These are phyloP conservation scores for Kalaharituber pfeilii DNA, from an alignment of 2,329 filamentous ascomycete species.

Conservation along the genomic window DNA sequence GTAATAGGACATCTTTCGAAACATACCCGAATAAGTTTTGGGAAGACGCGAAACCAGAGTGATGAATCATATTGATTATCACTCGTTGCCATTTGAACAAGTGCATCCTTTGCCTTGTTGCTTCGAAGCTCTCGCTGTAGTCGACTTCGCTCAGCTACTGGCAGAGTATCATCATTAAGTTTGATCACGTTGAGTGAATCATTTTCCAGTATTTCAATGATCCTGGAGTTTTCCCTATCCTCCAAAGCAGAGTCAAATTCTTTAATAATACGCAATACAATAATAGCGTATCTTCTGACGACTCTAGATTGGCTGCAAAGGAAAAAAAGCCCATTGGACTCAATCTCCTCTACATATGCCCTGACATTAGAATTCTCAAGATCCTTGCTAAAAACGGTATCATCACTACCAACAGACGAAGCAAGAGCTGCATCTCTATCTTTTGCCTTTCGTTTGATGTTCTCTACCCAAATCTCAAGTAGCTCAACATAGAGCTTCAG, in stretches of 20 bases:
- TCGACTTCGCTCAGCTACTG: slow-evolving; percentile 79
- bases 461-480: slow-evolving; percentile 91
- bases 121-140: slow-evolving; percentile 78
- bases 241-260: slow-evolving; percentile 56
- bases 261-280: slow-evolving; percentile 73
- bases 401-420: slow-evolving; percentile 39
- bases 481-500: slow-evolving; percentile 83
- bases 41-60: slow-evolving; percentile 95
- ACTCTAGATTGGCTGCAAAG: slow-evolving; percentile 85
- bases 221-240: slow-evolving; percentile 36
- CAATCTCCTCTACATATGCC: slow-evolving; percentile 89
- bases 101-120: slow-evolving; percentile 63
- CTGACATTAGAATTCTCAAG: slow-evolving; percentile 57
- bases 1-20: slow-evolving; percentile 84
- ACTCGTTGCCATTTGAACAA: slow-evolving; percentile 89
- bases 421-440: slow-evolving; percentile 40
- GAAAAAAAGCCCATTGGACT: slow-evolving; percentile 93
- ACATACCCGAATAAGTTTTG: slow-evolving; percentile 77
- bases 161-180: slow-evolving; percentile 78
- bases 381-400: slow-evolving; percentile 18
- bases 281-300: slow-evolving; percentile 79
- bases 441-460: slow-evolving; percentile 71
- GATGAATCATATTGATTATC: slow-evolving; percentile 89
- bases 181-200: slow-evolving; percentile 79
- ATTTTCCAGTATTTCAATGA: slow-evolving; percentile 84